Conservation (phyloP, 2,329 filamentous ascomycete genomes). For the Delphinella strobiligena region DNA sequence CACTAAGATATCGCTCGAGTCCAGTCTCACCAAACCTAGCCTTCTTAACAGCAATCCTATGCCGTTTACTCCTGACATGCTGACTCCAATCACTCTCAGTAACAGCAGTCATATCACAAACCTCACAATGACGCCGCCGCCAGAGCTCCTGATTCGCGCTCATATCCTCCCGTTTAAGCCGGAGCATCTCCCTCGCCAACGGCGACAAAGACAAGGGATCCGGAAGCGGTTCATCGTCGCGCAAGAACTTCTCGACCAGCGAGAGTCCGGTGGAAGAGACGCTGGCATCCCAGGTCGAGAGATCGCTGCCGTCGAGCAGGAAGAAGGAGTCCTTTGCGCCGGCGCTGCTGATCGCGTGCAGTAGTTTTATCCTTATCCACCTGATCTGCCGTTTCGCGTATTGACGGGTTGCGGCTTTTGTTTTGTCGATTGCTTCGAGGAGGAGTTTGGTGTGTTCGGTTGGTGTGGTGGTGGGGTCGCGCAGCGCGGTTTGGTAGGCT, state of each 20-base stretch:
- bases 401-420: conserved; percentile 71
- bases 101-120: conserved; percentile 50
- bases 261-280: conserved; percentile 54
- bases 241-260: conserved; percentile 53
- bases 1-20: background rate
- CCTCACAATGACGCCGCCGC: conserved; percentile 51
- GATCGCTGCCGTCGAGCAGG: conserved; percentile 68
- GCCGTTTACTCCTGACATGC: conserved; percentile 43
- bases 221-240: conserved; percentile 39
- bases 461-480: conserved; percentile 16
- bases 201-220: conserved; percentile 42
- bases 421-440: conserved; percentile 53
- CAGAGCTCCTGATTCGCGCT: conserved; percentile 32
- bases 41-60: conserved; percentile 29
- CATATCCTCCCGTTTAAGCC: conserved; percentile 39
- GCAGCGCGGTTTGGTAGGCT: conserved; percentile 44
- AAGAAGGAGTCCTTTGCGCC: conserved; percentile 50
- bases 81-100: conserved; percentile 45
- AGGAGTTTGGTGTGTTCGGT: conserved; percentile 41
- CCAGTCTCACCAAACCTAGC: background rate
- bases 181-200: conserved; percentile 44
- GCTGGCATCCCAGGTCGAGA: conserved; percentile 46
- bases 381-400: conserved; percentile 76
- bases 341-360: conserved; percentile 52
- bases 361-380: conserved; percentile 78